Evolutionary conservation across 371 early-diverging fungal genomes (phyloP).

Genomic region (Mucor velutinosus): DNA sequence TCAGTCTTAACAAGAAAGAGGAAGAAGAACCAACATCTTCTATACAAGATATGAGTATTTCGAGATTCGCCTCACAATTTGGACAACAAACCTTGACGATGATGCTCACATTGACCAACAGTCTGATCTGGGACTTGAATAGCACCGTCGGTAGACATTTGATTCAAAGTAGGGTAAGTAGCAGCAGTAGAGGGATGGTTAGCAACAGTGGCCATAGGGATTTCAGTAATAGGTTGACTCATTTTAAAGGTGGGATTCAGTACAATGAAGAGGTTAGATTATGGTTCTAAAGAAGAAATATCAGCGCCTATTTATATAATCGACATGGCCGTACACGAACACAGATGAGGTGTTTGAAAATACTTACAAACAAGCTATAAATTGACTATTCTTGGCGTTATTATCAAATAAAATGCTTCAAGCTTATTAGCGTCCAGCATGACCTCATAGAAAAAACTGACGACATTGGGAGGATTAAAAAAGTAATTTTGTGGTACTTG

Average conservation of each 20-base stretch:
- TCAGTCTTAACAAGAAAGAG: slow-evolving; percentile 15
- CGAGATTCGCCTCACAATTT: not conserved
- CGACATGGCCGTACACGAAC: not conserved
- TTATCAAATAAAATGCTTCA: not conserved
- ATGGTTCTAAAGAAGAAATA: not conserved
- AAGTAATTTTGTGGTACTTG: not conserved
- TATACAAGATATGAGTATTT: not conserved
- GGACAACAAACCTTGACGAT: not conserved
- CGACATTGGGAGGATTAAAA: not conserved
- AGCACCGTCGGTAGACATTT: slow-evolving; percentile 13
- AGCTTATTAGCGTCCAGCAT: not conserved
- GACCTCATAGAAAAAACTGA: not conserved
- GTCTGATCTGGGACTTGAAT: slow-evolving; percentile 1
- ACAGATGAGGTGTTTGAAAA: slow-evolving; percentile 1
- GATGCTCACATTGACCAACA: slow-evolving; percentile 3
- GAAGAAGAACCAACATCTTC: slow-evolving; percentile 4
- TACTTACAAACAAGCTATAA: not conserved
- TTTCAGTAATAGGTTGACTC: slow-evolving; percentile 3
- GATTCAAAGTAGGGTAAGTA: slow-evolving; percentile 19
- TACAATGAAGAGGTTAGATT: not conserved
- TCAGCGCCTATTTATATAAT: not conserved
- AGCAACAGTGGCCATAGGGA: slow-evolving; percentile 12
- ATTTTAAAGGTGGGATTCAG: not conserved
- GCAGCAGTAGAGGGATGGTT: not conserved
- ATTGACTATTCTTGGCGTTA: slow-evolving; percentile 1